Evolutionary conservation across 2,329 filamentous ascomycete genomes (phyloP).

Genomic region (Nothophoma quercina): DNA sequence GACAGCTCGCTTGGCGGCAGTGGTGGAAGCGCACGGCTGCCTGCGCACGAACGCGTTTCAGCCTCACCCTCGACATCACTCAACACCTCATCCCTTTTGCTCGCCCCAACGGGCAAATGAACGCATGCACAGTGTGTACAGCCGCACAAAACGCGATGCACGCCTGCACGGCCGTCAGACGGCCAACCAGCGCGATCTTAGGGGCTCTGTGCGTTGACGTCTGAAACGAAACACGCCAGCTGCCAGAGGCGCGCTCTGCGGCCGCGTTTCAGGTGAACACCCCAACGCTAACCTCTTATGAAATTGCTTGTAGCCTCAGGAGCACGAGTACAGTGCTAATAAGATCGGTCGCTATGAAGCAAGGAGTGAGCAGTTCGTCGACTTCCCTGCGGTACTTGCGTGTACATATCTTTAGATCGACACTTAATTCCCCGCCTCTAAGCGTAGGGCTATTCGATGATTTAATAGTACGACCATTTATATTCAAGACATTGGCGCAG

Average conservation of each 20-base stretch:
- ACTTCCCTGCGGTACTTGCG: not conserved
- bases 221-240: conserved; percentile 17
- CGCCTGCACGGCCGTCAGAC: not conserved
- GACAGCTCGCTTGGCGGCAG: conserved; percentile 10
- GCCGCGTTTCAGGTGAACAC: conserved; percentile 17
- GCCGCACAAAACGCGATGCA: conserved; percentile 7
- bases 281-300: conserved; percentile 1
- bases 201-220: conserved; percentile 2
- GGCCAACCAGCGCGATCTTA: not conserved
- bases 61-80: conserved; percentile 15
- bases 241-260: conserved; percentile 9
- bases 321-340: conserved; percentile 2
- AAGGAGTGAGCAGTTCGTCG: conserved; percentile 9
- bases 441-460: not conserved
- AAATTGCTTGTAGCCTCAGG: conserved; percentile 11
- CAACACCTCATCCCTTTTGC: not conserved
- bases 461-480: conserved; percentile 1
- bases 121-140: conserved; percentile 3
- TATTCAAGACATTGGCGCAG: conserved; percentile 7
- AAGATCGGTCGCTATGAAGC: conserved; percentile 13
- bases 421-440: not conserved
- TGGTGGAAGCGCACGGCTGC: conserved; percentile 4
- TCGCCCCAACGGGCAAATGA: not conserved
- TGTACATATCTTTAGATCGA: not conserved
- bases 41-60: conserved; percentile 18